Evolutionary conservation across 495 filamentous ascomycete species (phyloP), one percentile per base, ranked within the genome.

Genomic region (Penicillium robsamsonii): DNA sequence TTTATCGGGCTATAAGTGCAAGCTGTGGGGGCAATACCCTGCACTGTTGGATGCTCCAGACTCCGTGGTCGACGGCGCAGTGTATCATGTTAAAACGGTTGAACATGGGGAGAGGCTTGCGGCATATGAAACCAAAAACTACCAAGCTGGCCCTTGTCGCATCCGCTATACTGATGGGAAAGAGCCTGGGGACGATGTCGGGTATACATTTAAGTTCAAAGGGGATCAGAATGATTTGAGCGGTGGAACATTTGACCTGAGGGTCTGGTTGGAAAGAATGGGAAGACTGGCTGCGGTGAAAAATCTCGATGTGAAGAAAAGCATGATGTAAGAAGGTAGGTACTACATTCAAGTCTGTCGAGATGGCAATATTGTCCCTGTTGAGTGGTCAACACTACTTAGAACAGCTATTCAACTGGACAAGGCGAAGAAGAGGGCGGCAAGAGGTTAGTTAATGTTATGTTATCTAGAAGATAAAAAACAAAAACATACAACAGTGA

Each of bases 71-170:
- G 6, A 65, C 15, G 65, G 67, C 1, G 49, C 41, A 25, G 67
- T 62, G 12, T 72, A 70, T 57, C 46, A 63, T 54, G 65, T 72
- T 9, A n/a, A 55, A 35, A 66, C 58, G 5, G 53, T 17, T 15
- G 49, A 63, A 18, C 37, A 69, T 38, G 68, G 43, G 18, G 55
- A 62, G 38, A 57, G 53, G 45, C 58, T 70, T 24, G 67, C 67
- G 0, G 24, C 5, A 4, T 70, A 72, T 63, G 68, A 72, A 47
- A 70, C 65, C 27, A 30, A 56, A 2, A 67, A 55, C 35, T 72
- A 70, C 25, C 59, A 43, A 2, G 54, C 54, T 15, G 41, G 51
- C 7, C 50, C 58, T 13, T 70, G 66, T 59, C 53, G 43, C 15
- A 68, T 73, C 44, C 33, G 35, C 1, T 69, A 68, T 57, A 58